These are phyloP conservation scores for Acorus calamus DNA, from an alignment of 106 monocot species.

Conservation along the genomic window DNA sequence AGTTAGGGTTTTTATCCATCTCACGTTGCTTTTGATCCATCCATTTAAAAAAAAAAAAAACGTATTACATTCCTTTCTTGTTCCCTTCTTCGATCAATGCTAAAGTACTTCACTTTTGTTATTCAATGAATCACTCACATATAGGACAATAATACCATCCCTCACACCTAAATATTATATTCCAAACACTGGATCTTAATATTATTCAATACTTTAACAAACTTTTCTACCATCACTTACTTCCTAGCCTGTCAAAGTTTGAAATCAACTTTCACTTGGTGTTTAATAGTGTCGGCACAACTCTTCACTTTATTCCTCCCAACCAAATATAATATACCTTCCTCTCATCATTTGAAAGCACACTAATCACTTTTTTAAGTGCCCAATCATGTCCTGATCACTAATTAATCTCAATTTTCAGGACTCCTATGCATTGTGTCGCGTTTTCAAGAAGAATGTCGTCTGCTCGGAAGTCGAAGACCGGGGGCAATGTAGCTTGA, in stretches of 20 bases:
- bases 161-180: too few relatives aligned
- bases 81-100: constrained; percentile 3
- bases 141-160: constrained; percentile 29
- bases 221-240: too few relatives aligned
- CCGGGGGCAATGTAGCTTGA: constrained; percentile 35
- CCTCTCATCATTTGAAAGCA: not conserved
- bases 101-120: constrained; percentile 2
- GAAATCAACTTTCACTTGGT: too few relatives aligned
- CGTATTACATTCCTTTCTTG: constrained; percentile 21
- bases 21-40: constrained; percentile 8
- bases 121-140: not conserved
- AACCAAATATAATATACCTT: too few relatives aligned
- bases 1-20: constrained; percentile 8
- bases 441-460: constrained; percentile 91
- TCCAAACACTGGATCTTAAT: too few relatives aligned
- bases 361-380: not conserved
- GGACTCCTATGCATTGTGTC: constrained; percentile 83
- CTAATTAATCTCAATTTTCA: constrained; percentile 10
- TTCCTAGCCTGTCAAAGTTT: too few relatives aligned
- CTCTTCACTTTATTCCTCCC: constrained; percentile 59
- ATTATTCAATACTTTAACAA: too few relatives aligned
- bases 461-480: constrained; percentile 34
- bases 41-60: constrained; percentile 6
- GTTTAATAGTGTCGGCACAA: constrained; percentile 19
- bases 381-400: too few relatives aligned